phyloP scores from a whole-genome alignment of 2,329 filamentous ascomycete genomes.

The Didymella segeticola region DNA sequence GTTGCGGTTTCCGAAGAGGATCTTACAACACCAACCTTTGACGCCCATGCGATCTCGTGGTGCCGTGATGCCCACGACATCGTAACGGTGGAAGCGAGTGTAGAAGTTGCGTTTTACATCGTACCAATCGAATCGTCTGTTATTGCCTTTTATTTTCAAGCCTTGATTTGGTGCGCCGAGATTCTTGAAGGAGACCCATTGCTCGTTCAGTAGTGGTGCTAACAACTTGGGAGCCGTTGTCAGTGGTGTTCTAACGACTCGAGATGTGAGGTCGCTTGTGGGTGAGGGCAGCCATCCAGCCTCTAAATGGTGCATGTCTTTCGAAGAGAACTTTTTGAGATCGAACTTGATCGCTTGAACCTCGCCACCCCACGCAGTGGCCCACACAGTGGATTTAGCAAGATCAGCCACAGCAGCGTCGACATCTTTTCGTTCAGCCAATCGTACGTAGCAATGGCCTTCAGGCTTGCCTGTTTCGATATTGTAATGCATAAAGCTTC shows the following conservation, averaged over 20 bases:
- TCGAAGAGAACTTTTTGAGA: not conserved
- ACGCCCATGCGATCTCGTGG: not conserved
- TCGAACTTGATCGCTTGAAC: too few species aligned
- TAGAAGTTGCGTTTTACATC: not conserved
- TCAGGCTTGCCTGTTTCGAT: not conserved
- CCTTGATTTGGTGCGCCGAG: not conserved
- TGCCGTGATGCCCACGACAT: not conserved
- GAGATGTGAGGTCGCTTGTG: not conserved
- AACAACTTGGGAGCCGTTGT: not conserved
- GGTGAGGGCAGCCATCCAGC: conserved; percentile 7
- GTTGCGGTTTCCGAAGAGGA: not conserved
- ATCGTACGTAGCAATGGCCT: not conserved
- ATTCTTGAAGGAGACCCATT: not conserved
- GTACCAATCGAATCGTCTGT: not conserved
- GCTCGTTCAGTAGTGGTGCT: not conserved
- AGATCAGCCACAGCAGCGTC: not conserved
- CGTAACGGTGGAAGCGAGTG: not conserved
- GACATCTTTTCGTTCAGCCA: not conserved
- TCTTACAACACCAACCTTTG: not conserved
- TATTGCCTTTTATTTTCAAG: not conserved
- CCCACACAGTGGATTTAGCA: not conserved
- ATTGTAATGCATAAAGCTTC: not conserved
- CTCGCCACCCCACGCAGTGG: not conserved
- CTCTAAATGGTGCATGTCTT: not conserved
- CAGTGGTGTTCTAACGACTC: not conserved